phyloP scores from a whole-genome alignment of 176 grass and related monocot genomes.

The Triticum dicoccoides region DNA sequence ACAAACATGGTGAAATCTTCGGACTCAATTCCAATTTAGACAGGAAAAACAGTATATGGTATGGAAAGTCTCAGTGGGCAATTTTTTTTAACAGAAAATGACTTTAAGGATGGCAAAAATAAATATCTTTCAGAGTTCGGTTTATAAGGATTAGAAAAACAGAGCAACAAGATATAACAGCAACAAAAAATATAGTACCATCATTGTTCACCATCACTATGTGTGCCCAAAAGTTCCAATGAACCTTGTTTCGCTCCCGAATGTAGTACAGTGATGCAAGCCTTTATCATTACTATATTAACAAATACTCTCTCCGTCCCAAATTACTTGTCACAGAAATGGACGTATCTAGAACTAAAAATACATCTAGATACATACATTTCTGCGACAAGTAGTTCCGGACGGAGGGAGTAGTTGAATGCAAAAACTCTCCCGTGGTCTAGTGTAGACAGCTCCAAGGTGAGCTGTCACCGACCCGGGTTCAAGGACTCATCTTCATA shows the following conservation, averaged over 20 bases:
- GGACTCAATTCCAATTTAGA: not conserved
- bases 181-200: not conserved
- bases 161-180: not conserved
- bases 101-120: not conserved
- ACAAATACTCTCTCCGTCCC: too few species aligned
- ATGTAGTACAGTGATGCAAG: not conserved
- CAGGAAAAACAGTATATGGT: not conserved
- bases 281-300: not conserved
- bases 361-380: too few species aligned
- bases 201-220: not conserved
- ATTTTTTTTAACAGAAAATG: not conserved
- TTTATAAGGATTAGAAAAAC: not conserved
- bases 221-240: not conserved
- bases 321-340: too few species aligned
- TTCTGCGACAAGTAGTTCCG: too few species aligned
- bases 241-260: constrained; percentile 5
- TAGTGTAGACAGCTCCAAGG: too few species aligned
- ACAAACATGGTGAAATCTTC: constrained; percentile 9
- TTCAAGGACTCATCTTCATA: too few species aligned
- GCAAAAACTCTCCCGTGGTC: too few species aligned
- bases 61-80: not conserved
- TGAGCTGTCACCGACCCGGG: too few species aligned
- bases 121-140: not conserved
- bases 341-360: too few species aligned
- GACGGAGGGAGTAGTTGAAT: too few species aligned